phyloP scores from a whole-genome alignment of 371 early-diverging fungal species.

The Quaeritorhiza haematococci region DNA sequence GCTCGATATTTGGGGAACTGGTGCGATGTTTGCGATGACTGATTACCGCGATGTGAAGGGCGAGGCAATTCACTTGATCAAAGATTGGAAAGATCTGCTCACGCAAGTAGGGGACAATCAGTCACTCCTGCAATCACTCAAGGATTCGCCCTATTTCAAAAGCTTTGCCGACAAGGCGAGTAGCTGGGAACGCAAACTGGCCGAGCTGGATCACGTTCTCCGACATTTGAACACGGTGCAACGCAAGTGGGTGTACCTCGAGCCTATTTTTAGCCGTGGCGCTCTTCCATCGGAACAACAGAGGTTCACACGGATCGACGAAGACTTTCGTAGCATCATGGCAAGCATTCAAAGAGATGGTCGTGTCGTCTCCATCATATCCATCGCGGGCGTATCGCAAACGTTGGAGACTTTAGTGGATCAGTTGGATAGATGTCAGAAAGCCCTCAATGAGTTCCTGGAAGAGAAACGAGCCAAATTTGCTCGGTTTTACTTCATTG shows the following conservation, averaged over 20 bases:
- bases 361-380: slow-evolving; percentile 32
- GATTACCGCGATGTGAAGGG: slow-evolving; percentile 36
- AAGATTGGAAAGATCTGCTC: slow-evolving; percentile 48
- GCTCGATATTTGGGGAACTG: slow-evolving; percentile 50
- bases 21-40: slow-evolving; percentile 31
- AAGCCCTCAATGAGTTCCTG: slow-evolving; percentile 48
- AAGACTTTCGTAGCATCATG: slow-evolving; percentile 39
- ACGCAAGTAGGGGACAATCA: slow-evolving; percentile 50
- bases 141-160: slow-evolving; percentile 46
- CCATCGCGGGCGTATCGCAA: slow-evolving; percentile 23
- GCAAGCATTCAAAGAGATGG: slow-evolving; percentile 22
- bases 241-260: slow-evolving; percentile 50
- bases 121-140: slow-evolving; percentile 42
- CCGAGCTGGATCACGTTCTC: slow-evolving; percentile 37
- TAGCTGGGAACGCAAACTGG: slow-evolving; percentile 43
- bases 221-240: slow-evolving; percentile 41
- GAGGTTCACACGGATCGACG: slow-evolving; percentile 38
- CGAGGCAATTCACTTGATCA: slow-evolving; percentile 31
- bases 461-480: slow-evolving; percentile 46
- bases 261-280: slow-evolving; percentile 46
- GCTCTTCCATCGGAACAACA: slow-evolving; percentile 41
- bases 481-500: slow-evolving; percentile 53
- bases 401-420: slow-evolving; percentile 33
- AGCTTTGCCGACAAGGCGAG: slow-evolving; percentile 41
- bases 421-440: slow-evolving; percentile 50